Conservation (phyloP, 768 basidiomycete genomes). For the Leccinum variicolor region DNA sequence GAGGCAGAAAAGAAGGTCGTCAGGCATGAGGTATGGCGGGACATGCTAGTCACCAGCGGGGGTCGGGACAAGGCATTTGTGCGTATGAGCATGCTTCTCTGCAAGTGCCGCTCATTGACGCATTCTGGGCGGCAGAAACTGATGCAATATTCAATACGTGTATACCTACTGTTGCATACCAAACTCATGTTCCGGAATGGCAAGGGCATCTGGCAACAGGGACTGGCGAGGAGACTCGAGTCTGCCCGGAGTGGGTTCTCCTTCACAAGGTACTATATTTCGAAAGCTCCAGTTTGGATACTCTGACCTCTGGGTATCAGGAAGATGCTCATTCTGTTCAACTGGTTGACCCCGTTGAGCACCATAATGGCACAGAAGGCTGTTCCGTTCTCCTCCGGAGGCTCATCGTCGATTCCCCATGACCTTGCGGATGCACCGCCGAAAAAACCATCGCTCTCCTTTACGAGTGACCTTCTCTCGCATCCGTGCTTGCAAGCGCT, state of each 20-base stretch:
- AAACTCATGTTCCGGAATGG: constrained; percentile 47
- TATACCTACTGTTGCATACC: constrained; percentile 70
- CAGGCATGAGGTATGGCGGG: constrained; percentile 73
- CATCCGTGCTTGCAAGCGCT: constrained; percentile 71
- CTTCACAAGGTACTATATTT: constrained; percentile 57
- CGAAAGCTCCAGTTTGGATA: background rate
- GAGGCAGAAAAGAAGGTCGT: constrained; percentile 46
- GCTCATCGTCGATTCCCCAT: constrained; percentile 25
- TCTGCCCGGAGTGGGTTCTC: constrained; percentile 60
- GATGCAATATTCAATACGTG: constrained; percentile 77
- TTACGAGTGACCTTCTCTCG: constrained; percentile 27
- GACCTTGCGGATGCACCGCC: constrained; percentile 12
- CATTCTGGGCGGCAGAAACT: constrained; percentile 56
- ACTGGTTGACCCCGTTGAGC: constrained; percentile 78
- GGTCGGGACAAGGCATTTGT: constrained; percentile 87
- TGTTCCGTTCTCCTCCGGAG: constrained; percentile 51
- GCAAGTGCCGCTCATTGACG: background rate
- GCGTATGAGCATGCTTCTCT: constrained; percentile 29
- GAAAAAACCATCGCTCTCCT: constrained; percentile 3
- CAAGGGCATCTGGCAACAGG: constrained; percentile 48
- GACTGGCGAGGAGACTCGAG: constrained; percentile 56
- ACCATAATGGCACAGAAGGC: constrained; percentile 68
- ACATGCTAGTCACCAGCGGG: constrained; percentile 71
- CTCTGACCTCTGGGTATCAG: constrained; percentile 35
- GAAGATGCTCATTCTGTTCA: constrained; percentile 78